Conservation (phyloP, 2,329 filamentous ascomycete genomes). For the Neofusicoccum parvum region DNA sequence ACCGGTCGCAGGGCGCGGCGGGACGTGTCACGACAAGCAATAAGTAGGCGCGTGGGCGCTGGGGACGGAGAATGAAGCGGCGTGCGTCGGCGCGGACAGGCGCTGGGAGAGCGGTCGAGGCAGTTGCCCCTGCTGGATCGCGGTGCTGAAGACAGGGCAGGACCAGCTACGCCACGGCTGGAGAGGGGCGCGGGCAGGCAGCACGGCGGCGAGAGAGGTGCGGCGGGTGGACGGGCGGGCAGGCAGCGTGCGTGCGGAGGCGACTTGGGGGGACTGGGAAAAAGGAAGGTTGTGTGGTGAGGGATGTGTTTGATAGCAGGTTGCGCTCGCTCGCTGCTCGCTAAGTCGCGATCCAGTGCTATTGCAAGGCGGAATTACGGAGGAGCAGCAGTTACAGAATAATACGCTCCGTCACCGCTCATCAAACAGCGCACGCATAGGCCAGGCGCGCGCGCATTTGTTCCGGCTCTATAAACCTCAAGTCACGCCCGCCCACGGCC, state of each 20-base stretch:
- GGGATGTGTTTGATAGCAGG: constrained; percentile 21
- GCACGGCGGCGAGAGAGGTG: constrained; percentile 4
- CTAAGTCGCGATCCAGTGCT: constrained; percentile 19
- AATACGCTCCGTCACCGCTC: constrained; percentile 19
- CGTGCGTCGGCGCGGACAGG: constrained; percentile 11
- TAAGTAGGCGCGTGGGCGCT: constrained; percentile 11
- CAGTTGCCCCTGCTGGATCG: constrained; percentile 23
- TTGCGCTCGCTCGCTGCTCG: constrained; percentile 17
- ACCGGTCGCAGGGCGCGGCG: constrained; percentile 20
- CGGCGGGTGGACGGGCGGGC: constrained; percentile 15
- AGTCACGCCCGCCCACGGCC: not conserved
- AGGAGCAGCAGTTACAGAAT: constrained; percentile 21
- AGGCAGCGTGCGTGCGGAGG: constrained; percentile 14
- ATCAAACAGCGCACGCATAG: constrained; percentile 20
- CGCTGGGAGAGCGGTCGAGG: constrained; percentile 6
- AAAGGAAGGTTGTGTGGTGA: constrained; percentile 17
- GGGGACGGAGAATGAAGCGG: constrained; percentile 11
- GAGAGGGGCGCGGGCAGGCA: constrained; percentile 17
- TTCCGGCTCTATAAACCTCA: constrained; percentile 19
- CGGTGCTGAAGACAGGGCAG: constrained; percentile 16
- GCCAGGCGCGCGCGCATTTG: constrained; percentile 17
- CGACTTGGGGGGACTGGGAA: constrained; percentile 3
- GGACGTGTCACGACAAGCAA: constrained; percentile 19
- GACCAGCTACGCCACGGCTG: constrained; percentile 7
- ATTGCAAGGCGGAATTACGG: constrained; percentile 20